Conservation (phyloP, 495 filamentous ascomycete species). For the Pyronema omphalodes region DNA sequence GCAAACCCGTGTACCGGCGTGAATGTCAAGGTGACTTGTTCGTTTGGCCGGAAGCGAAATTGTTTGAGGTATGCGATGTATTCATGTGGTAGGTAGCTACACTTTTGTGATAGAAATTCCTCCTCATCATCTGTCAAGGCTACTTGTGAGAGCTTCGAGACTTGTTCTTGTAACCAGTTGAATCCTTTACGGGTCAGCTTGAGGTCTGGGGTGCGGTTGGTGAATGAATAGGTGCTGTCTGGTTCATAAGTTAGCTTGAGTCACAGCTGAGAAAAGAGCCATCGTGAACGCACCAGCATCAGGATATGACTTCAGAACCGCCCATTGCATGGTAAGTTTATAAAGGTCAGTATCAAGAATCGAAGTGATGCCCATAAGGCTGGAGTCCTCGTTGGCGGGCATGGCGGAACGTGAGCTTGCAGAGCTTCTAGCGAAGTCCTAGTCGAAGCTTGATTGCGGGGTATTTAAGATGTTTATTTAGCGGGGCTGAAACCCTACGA, state of each 20-base stretch:
- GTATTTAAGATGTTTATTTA: too few relatives aligned
- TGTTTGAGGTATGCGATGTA: slow-evolving; percentile 66
- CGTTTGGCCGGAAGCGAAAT: slow-evolving; percentile 60
- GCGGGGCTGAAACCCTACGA: too few relatives aligned
- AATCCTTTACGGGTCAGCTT: slow-evolving; percentile 69
- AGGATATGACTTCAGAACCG: slow-evolving; percentile 74
- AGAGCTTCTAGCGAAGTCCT: too few relatives aligned
- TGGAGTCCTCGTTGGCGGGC: not conserved
- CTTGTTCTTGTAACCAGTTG: slow-evolving; percentile 66
- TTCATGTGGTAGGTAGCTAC: slow-evolving; percentile 55
- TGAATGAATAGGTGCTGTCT: slow-evolving; percentile 80
- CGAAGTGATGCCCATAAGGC: slow-evolving; percentile 50
- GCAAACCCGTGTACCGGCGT: slow-evolving; percentile 43
- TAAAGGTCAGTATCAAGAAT: slow-evolving; percentile 95
- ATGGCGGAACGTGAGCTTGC: not conserved
- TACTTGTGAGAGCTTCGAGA: slow-evolving; percentile 47
- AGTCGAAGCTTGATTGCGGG: too few relatives aligned
- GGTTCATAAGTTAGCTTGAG: not conserved
- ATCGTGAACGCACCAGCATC: slow-evolving; percentile 39
- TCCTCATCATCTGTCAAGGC: slow-evolving; percentile 59
- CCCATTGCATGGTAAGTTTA: slow-evolving; percentile 98
- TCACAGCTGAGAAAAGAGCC: too few relatives aligned
- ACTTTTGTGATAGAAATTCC: slow-evolving; percentile 55
- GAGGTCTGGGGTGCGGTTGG: slow-evolving; percentile 86
- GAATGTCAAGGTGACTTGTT: slow-evolving; percentile 62